A percentile compares a stretch with the other conserved stretches of the same genome.
phyloP scores from a whole-genome alignment of 2,329 filamentous ascomycete species.

The Cladosporium sp. region DNA sequence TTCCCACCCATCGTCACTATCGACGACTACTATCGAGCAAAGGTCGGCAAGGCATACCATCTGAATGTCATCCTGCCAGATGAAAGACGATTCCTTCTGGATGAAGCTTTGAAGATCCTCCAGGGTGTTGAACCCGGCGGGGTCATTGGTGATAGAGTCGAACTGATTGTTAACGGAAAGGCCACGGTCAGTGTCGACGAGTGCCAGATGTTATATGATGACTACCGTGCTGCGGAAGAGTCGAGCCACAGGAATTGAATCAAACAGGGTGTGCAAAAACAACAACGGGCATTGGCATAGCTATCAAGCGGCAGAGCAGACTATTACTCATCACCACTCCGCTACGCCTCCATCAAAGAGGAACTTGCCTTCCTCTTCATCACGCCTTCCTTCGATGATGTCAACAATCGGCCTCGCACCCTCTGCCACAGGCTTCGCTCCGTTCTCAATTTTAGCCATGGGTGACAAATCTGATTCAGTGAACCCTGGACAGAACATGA shows the following conservation, averaged over 20 bases:
- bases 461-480: slow-evolving; percentile 30
- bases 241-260: too few relatives aligned
- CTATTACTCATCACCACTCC: background rate
- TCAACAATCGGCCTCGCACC: slow-evolving; percentile 33
- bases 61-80: slow-evolving; percentile 15
- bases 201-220: background rate
- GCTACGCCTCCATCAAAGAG: slow-evolving; percentile 16
- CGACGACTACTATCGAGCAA: background rate
- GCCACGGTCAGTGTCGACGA: slow-evolving; percentile 9
- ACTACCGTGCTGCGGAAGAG: background rate
- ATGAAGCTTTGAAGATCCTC: slow-evolving; percentile 13
- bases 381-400: slow-evolving; percentile 34
- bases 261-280: background rate
- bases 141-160: slow-evolving; percentile 12
- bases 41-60: slow-evolving; percentile 10
- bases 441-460: slow-evolving; percentile 25
- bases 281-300: too few relatives aligned
- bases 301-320: too few relatives aligned
- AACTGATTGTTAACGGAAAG: slow-evolving; percentile 13
- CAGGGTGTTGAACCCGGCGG: slow-evolving; percentile 7
- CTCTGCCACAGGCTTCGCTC: slow-evolving; percentile 33
- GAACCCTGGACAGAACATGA: slow-evolving; percentile 37
- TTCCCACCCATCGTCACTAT: slow-evolving; percentile 2
- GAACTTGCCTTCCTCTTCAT: slow-evolving; percentile 31
- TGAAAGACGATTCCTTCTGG: slow-evolving; percentile 12